Evolutionary conservation across 352 stramenopile species (phyloP).

Genomic region (Achlya hypogyna): DNA sequence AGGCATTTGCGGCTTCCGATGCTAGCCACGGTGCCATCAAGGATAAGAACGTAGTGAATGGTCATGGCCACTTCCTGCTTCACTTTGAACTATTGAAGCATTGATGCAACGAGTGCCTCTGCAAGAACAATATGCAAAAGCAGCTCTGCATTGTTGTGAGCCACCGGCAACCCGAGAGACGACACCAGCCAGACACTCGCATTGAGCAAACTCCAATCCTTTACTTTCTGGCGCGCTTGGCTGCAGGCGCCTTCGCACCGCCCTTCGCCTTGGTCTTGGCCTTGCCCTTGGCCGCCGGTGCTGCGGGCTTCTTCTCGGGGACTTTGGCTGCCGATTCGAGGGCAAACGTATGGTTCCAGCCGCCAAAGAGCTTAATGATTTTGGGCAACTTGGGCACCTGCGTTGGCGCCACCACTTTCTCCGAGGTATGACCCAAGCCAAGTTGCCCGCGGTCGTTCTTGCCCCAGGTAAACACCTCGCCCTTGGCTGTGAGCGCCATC

Average conservation of each 20-base stretch:
- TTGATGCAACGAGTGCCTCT: too few relatives aligned
- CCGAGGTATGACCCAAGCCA: slow-evolving; percentile 34
- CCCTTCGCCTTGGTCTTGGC: neutral
- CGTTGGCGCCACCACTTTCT: slow-evolving; percentile 34
- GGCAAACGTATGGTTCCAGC: slow-evolving; percentile 67
- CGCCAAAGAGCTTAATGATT: slow-evolving; percentile 55
- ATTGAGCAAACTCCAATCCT: neutral
- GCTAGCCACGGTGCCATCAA: too few relatives aligned
- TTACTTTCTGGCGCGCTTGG: slow-evolving; percentile 8
- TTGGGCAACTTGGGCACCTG: slow-evolving; percentile 40
- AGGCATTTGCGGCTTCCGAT: too few relatives aligned
- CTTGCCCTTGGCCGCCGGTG: neutral
- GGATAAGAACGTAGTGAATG: too few relatives aligned
- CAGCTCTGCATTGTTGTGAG: too few relatives aligned
- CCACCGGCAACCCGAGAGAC: neutral
- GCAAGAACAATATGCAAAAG: too few relatives aligned
- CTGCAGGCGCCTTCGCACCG: neutral
- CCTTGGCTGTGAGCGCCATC: slow-evolving; percentile 37
- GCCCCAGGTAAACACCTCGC: slow-evolving; percentile 66
- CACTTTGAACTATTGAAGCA: too few relatives aligned
- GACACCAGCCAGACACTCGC: neutral
- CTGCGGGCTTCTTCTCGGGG: neutral
- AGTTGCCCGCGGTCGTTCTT: slow-evolving; percentile 59
- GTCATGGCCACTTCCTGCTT: too few relatives aligned
- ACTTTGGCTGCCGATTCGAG: slow-evolving; percentile 58